phyloP scores from a whole-genome alignment of 495 filamentous ascomycete species.

The Elasticomyces elasticus region DNA sequence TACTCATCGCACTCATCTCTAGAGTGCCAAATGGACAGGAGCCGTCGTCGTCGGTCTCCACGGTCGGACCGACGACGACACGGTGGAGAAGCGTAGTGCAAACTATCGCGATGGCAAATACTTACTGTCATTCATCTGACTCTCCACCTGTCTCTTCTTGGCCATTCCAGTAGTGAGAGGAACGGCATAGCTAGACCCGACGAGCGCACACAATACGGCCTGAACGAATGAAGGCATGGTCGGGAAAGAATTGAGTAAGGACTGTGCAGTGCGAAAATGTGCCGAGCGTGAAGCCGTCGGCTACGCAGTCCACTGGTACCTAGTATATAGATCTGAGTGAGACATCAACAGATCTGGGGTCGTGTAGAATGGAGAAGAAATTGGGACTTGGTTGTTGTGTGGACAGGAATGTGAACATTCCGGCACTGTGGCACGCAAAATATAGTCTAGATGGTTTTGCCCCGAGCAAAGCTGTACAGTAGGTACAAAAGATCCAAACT shows the following conservation, averaged over 20 bases:
- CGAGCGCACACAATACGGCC: not conserved
- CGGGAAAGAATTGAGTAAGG: not conserved
- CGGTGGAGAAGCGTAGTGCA: too few species aligned
- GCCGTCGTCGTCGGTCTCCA: too few species aligned
- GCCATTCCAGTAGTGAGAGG: not conserved
- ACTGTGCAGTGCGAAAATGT: not conserved
- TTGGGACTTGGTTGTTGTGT: not conserved
- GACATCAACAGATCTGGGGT: not conserved
- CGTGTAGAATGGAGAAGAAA: not conserved
- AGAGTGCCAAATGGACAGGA: too few species aligned
- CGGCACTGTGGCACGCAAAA: not conserved
- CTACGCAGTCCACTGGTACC: not conserved
- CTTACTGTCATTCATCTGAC: conserved; percentile 17
- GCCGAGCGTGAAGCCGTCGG: not conserved
- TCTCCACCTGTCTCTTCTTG: conserved; percentile 1
- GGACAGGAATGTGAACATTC: not conserved
- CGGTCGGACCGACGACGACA: too few species aligned
- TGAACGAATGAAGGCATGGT: conserved; percentile 3
- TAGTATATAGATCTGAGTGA: not conserved
- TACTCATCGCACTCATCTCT: too few species aligned
- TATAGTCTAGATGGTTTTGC: too few species aligned
- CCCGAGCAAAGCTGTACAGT: not conserved
- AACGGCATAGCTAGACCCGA: conserved; percentile 1
- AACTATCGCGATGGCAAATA: not conserved
- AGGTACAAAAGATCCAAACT: not conserved